phyloP scores from a whole-genome alignment of 2,329 filamentous ascomycete genomes.

The Penicillium sp. region DNA sequence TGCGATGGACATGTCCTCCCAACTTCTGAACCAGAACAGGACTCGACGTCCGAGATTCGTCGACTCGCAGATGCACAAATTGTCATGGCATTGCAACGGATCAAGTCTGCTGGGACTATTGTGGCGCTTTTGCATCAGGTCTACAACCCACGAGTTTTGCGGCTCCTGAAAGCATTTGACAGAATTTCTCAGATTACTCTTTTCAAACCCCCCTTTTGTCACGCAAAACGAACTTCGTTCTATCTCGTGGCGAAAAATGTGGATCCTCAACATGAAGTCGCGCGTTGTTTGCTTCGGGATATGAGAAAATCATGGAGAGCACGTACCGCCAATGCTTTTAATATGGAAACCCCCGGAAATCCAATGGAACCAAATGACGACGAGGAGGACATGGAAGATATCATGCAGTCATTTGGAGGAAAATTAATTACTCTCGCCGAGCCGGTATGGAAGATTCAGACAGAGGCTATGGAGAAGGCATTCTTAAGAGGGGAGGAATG shows the following conservation, averaged over 20 bases:
- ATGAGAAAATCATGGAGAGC: neutral
- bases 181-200: neutral
- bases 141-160: neutral
- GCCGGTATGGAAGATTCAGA: neutral
- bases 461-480: neutral
- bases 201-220: neutral
- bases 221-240: constrained; percentile 2
- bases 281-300: neutral
- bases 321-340: neutral
- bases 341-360: neutral
- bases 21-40: neutral
- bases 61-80: neutral
- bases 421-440: neutral
- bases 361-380: neutral
- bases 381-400: neutral
- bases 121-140: constrained; percentile 2
- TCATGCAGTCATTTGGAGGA: neutral
- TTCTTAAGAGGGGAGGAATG: neutral
- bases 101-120: constrained; percentile 2
- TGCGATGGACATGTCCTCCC: neutral
- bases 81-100: neutral
- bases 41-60: neutral
- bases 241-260: constrained; percentile 4
- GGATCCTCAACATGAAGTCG: neutral
- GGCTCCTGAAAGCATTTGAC: neutral